Evolutionary conservation across 116 monocot species (phyloP).

Genomic region (Dioscorea cayenensis): DNA sequence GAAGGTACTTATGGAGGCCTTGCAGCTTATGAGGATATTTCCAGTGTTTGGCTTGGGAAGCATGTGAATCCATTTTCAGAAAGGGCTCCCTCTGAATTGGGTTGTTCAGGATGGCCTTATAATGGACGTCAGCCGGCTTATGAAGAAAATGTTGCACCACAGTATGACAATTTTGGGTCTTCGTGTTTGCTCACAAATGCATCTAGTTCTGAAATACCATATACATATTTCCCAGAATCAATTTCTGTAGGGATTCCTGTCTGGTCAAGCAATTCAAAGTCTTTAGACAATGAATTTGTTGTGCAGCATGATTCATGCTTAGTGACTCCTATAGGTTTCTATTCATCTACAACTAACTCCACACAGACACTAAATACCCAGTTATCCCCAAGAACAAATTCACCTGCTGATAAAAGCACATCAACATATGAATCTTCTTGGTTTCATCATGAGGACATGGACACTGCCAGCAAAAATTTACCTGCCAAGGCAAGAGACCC

Average conservation of each 20-base stretch:
- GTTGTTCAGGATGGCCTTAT: slow-evolving; percentile 15
- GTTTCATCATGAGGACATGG: not conserved
- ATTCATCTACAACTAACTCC: slow-evolving; percentile 19
- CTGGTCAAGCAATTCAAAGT: slow-evolving; percentile 6
- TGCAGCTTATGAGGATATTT: slow-evolving; percentile 9
- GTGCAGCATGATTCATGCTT: slow-evolving; percentile 25
- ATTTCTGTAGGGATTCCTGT: slow-evolving; percentile 8
- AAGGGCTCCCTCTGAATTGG: slow-evolving; percentile 7
- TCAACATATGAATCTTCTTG: not conserved
- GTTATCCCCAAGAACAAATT: not conserved
- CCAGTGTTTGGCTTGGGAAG: slow-evolving; percentile 19
- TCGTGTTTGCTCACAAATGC: slow-evolving; percentile 3
- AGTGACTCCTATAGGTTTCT: slow-evolving; percentile 8
- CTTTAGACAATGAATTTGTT: slow-evolving; percentile 24
- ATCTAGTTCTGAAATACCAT: slow-evolving; percentile 3
- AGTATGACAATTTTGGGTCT: not conserved
- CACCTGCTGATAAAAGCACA: not conserved
- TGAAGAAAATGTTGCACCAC: slow-evolving; percentile 3
- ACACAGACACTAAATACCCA: slow-evolving; percentile 5
- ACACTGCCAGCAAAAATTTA: not conserved
- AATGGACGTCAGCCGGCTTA: not conserved
- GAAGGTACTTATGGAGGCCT: slow-evolving; percentile 1
- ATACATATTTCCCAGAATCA: slow-evolving; percentile 11
- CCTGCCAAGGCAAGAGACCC: slow-evolving; percentile 2
- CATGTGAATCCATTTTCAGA: slow-evolving; percentile 2